Evolutionary conservation across 257 asterid species (phyloP).

Genomic region (Gentiana dahurica): DNA sequence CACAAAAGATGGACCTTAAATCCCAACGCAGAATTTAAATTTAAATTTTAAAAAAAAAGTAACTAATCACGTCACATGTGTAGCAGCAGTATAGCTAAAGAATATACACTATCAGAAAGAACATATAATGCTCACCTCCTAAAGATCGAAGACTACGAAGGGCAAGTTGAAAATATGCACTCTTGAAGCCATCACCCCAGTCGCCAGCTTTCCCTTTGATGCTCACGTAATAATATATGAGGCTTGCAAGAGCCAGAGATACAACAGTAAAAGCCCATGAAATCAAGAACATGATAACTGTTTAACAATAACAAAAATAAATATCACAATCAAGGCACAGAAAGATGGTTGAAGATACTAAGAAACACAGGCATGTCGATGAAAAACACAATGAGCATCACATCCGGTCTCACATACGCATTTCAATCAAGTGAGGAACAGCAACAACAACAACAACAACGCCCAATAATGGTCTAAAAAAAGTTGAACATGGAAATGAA

Average conservation of each 20-base stretch:
- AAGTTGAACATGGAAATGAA: no score
- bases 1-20: not conserved
- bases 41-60: not conserved
- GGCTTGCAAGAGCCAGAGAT: constrained; percentile 83
- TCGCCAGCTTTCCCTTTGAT: constrained; percentile 98
- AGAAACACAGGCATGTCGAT: not conserved
- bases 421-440: not conserved
- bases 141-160: constrained; percentile 96
- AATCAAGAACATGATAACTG: constrained; percentile 93
- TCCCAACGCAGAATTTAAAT: not conserved
- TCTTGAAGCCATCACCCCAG: constrained; percentile 99
- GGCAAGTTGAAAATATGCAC: constrained; percentile 99
- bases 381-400: not conserved
- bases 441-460: no score
- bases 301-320: constrained; percentile 17
- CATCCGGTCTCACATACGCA: not conserved
- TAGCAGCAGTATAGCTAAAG: no score
- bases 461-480: no score
- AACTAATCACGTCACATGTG: no score
- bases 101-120: not conserved
- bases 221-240: constrained; percentile 92
- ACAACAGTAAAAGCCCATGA: constrained; percentile 98
- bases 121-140: constrained; percentile 64
- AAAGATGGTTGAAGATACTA: not conserved
- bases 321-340: not conserved